Evolutionary conservation across 257 asterid genomes (phyloP).

Genomic region (Forsythia viridissima): DNA sequence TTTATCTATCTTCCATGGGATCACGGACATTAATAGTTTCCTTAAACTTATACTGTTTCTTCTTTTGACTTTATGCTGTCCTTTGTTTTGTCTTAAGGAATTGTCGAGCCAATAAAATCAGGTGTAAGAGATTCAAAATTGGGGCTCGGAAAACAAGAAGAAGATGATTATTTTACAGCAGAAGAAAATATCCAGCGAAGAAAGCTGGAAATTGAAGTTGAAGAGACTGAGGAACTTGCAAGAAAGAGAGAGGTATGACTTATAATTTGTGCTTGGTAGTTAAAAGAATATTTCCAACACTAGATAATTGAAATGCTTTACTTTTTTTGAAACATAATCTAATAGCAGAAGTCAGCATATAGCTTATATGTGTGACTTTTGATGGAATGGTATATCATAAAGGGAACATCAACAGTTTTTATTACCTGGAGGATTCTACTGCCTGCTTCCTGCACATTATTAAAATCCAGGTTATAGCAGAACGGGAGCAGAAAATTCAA

Average conservation of each 20-base stretch:
- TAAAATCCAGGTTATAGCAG: conserved; percentile 99
- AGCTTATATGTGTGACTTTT: conserved; percentile 91
- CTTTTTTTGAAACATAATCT: conserved; percentile 68
- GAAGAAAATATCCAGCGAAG: conserved; percentile 97
- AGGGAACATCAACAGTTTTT: conserved; percentile 93
- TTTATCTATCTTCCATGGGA: background rate
- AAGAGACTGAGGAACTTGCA: conserved; percentile 87
- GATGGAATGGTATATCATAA: conserved; percentile 82
- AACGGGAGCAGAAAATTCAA: conserved; percentile 93
- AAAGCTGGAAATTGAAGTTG: conserved; percentile 90
- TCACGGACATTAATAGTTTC: background rate
- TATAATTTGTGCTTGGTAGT: conserved; percentile 27
- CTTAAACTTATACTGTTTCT: background rate
- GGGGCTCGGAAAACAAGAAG: conserved; percentile 98
- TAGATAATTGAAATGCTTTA: conserved; percentile 57
- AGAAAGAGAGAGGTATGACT: conserved; percentile 96
- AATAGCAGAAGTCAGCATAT: conserved; percentile 98
- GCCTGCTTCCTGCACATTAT: conserved; percentile 99
- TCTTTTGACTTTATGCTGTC: background rate
- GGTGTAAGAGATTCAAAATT: conserved; percentile 89
- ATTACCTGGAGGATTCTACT: conserved; percentile 99
- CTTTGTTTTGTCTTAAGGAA: conserved; percentile 48
- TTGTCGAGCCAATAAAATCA: conserved; percentile 90
- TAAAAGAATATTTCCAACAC: conserved; percentile 28
- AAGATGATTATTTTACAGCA: conserved; percentile 93